Evolutionary conservation across 2,329 filamentous ascomycete species (phyloP).

Genomic region (Trichophyton simii): DNA sequence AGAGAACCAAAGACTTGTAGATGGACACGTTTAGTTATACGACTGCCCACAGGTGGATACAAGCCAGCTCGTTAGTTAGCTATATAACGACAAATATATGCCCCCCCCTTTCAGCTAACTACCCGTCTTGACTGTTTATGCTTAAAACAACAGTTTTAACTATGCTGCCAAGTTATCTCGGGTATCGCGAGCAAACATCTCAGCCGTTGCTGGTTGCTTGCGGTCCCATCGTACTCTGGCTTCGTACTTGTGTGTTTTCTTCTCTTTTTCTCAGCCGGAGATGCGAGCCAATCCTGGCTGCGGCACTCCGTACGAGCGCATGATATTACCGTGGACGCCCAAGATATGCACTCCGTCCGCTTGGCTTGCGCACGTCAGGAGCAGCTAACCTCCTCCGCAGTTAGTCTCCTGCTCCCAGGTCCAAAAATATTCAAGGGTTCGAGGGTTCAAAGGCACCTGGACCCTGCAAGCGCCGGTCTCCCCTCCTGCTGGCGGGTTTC

Average conservation of each 20-base stretch:
- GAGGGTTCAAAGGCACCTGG: not conserved
- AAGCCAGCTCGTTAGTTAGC: not conserved
- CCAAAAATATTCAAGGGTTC: too few species aligned
- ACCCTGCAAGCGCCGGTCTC: not conserved
- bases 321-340: not conserved
- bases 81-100: not conserved
- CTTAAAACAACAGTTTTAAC: not conserved
- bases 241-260: not conserved
- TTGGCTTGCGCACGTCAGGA: constrained; percentile 3
- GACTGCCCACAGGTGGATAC: not conserved
- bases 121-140: not conserved
- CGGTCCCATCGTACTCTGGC: too few species aligned
- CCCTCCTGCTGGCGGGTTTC: not conserved
- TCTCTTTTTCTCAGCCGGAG: not conserved
- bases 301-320: not conserved
- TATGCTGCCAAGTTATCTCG: not conserved
- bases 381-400: not conserved
- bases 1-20: constrained; percentile 39
- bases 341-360: not conserved
- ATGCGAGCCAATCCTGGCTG: not conserved
- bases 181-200: not conserved
- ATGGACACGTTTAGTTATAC: not conserved
- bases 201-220: too few species aligned
- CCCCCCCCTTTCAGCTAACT: too few species aligned
- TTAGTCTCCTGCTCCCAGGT: too few species aligned